Percentiles rank a stretch among this genome's conserved stretches.
Evolutionary conservation across 345 rosid genomes (phyloP).

Genomic region (Noccaea bulbosa): DNA sequence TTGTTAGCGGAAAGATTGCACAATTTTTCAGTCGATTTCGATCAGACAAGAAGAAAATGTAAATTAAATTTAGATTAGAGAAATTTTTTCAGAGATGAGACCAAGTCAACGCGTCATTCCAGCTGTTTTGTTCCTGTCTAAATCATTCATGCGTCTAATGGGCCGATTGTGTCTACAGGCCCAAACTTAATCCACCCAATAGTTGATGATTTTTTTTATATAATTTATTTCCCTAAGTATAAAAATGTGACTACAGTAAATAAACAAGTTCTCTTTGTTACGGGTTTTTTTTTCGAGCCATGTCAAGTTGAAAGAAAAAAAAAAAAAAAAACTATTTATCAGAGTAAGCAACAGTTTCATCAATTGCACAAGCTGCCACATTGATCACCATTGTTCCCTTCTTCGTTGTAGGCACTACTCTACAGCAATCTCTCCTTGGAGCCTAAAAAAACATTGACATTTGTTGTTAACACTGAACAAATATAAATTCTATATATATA

Average conservation of each 20-base stretch:
- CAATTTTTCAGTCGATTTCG: slow-evolving; percentile 11
- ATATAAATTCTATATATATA: background rate
- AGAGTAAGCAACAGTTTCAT: slow-evolving; percentile 48
- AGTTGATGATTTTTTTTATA: background rate
- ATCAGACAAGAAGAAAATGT: background rate
- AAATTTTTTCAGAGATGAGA: background rate
- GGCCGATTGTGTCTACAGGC: background rate
- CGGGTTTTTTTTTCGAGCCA: background rate
- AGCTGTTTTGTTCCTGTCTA: slow-evolving; percentile 21
- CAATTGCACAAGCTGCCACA: slow-evolving; percentile 50
- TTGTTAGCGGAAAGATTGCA: slow-evolving; percentile 19
- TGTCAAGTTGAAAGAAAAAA: background rate
- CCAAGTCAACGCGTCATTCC: slow-evolving; percentile 44
- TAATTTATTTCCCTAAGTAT: slow-evolving; percentile 5
- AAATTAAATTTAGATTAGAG: background rate
- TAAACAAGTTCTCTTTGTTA: background rate
- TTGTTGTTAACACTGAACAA: background rate
- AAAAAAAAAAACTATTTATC: slow-evolving; percentile 27
- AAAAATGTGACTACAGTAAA: slow-evolving; percentile 16
- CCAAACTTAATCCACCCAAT: background rate
- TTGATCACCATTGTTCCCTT: slow-evolving; percentile 47
- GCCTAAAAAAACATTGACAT: slow-evolving; percentile 28
- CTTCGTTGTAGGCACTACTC: slow-evolving; percentile 45
- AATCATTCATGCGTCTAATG: background rate
- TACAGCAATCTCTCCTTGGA: slow-evolving; percentile 63